Evolutionary conservation across 177 flowering plant genomes (phyloP), one percentile per base, ranked within the genome.

Genomic region (Vitis hybrid): DNA sequence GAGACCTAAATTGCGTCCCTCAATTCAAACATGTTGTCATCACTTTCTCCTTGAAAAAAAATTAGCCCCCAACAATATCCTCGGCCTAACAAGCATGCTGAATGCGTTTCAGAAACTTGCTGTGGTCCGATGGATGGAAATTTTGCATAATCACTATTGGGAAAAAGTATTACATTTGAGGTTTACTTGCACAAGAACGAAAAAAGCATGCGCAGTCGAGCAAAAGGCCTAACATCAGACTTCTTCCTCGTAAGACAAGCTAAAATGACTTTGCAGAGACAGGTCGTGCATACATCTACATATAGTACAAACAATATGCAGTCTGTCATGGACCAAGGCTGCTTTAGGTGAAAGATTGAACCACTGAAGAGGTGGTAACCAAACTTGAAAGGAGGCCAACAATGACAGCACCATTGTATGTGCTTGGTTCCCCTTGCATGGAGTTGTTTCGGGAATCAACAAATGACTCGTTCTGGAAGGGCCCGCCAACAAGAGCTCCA

Each of bases 401-500:
- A 0, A 91, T 13, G 6, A 91, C 60, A 8, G 99, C 99, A 75
- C 87, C 80, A 80, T 93, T 95, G 78, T 95, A 95, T 17, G 99
- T 93, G 79, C 69, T 93, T 23, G 99, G 99, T 70, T 95, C 98
- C 2, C 50, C 75, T 79, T 95, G 99, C 98, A 83, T 88, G 11
- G 90, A 76, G 75, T 95, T 95, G 87, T 90, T 93, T 59, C 99
- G 74, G 30, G 74, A 70, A 67, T 95, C 97, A 6, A 83, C 71
- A 64, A 57, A 95, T 2, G 93, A 81, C 54, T 91, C 98, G 32
- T 92, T 93, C 6, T 68, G 61, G 78, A 90, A 93, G 0, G 98
- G 99, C 1, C 99, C 98, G 18, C 99, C 99, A 1, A 96, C 93
- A 17, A 96, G 82, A 15, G 85, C 99, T 49, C 99, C 99, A 23